Evolutionary conservation across 176 grass and related monocot species (phyloP), one percentile per base, ranked within the genome.

Genomic region (Musa beccarii): DNA sequence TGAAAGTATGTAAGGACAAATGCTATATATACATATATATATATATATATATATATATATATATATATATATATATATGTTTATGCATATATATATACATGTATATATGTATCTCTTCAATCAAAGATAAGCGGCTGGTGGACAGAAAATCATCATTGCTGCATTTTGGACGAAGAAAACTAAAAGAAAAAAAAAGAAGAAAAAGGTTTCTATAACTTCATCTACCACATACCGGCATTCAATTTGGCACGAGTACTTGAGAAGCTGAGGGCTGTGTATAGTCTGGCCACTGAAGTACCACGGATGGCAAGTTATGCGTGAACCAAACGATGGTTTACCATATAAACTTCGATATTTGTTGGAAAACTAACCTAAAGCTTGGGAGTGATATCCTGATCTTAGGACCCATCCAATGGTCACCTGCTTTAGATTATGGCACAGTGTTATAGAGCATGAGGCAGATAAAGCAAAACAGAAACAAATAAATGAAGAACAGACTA

Each of bases 331-430:
- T 63, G 26, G 43, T 73, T 73, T 26, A 64, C 21, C 16, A 64
- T 15, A 14, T 9, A 61, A 64, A 56, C 2, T 50, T 53, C 24
- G 15, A 43, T 65, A 51, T 34, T 26, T 57, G 26, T 55, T 74
- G 80, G 80, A 43, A 59, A 79, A 66, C 84, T 57, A 76, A 99
- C 95, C 88, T 99, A 89, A 99, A 99, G 69, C 90, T 99, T 43
- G 95, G 95, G 75, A 99, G 86, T 65, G 95, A 99, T 80, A 99
- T 99, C 81, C 73, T 94, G 86, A 99, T 94, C 71, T 80, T 68
- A 55, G 90, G 90, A 69, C 88, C 82, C 72, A 82, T 84, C 88
- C 95, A 83, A 64, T 62, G 86, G 65, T 69, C 74, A 52, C 83
- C 68, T 34, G 74, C 91, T 80, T 43, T 78, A 73, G 71, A 75